Percentiles rank a stretch among this genome's conserved stretches.
These are phyloP conservation scores for Hypoxylon rickii DNA, from an alignment of 495 filamentous ascomycete species.

Conservation along the genomic window DNA sequence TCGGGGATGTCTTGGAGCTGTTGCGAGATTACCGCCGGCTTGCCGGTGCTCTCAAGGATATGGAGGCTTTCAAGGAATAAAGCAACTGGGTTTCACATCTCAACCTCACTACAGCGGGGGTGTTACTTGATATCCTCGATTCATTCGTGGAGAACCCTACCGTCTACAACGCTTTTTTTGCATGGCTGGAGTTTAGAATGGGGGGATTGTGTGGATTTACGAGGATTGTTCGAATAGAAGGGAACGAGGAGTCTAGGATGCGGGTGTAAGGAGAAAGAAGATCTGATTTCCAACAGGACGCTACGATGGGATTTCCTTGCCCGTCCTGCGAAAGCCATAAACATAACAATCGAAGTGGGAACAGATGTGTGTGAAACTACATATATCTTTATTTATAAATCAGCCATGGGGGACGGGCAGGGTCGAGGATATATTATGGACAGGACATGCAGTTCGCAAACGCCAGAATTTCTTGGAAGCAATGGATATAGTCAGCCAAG, in stretches of 20 bases:
- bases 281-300: too few relatives aligned
- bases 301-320: neutral
- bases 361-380: neutral
- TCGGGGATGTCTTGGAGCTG: slow-evolving; percentile 81
- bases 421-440: slow-evolving; percentile 18
- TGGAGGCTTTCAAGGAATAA: slow-evolving; percentile 59
- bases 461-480: slow-evolving; percentile 12
- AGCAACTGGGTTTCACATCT: neutral
- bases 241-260: neutral
- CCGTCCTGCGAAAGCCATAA: neutral
- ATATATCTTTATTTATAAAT: slow-evolving; percentile 16
- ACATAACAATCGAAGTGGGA: neutral
- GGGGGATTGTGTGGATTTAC: neutral
- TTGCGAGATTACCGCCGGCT: slow-evolving; percentile 87
- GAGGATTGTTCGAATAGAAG: neutral
- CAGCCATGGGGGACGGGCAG: neutral
- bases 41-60: slow-evolving; percentile 66
- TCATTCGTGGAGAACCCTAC: neutral
- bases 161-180: slow-evolving; percentile 21
- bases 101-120: too few relatives aligned
- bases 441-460: slow-evolving; percentile 4
- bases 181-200: slow-evolving; percentile 22
- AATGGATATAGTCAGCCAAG: neutral
- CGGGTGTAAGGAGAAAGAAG: neutral
- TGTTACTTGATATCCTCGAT: neutral